phyloP scores from a whole-genome alignment of 495 filamentous ascomycete genomes.

The Parathielavia hyrcaniae region DNA sequence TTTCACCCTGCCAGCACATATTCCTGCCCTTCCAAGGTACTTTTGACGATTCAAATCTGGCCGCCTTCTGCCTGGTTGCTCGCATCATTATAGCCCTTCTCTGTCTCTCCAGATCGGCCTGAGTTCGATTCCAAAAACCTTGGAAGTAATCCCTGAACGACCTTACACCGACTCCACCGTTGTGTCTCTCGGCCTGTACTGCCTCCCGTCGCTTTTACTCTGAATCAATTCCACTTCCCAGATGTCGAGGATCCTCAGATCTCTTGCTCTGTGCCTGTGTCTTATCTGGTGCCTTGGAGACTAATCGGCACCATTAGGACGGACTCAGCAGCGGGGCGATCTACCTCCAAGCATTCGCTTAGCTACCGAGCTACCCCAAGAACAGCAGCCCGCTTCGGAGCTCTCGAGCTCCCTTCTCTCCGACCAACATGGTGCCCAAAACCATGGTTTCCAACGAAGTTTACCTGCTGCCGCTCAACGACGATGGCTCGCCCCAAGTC shows the following conservation, averaged over 20 bases:
- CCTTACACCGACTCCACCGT: neutral
- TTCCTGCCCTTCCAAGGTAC: too few relatives aligned
- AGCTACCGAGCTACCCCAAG: neutral
- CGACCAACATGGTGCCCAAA: constrained; percentile 42
- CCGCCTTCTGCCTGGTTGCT: neutral
- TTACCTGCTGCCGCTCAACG: constrained; percentile 82
- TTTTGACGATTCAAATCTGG: neutral
- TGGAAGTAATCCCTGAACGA: constrained; percentile 7
- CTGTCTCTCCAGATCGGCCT: neutral
- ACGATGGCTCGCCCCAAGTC: constrained; percentile 87
- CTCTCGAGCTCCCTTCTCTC: constrained; percentile 14
- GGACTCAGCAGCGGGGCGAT: constrained; percentile 16
- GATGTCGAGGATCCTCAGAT: constrained; percentile 22
- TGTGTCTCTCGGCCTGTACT: neutral
- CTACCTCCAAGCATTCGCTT: neutral
- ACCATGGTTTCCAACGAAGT: constrained; percentile 58
- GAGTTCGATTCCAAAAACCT: constrained; percentile 3
- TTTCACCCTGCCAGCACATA: neutral
- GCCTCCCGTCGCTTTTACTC: neutral
- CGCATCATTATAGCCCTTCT: neutral
- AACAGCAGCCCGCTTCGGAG: constrained; percentile 4
- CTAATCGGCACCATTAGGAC: constrained; percentile 20
- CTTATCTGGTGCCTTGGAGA: constrained; percentile 25
- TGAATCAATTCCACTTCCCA: neutral
- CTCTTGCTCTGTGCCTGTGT: constrained; percentile 24